These are phyloP conservation scores for Curvularia hawaiiensis DNA, from an alignment of 2,329 filamentous ascomycete species.

Conservation along the genomic window DNA sequence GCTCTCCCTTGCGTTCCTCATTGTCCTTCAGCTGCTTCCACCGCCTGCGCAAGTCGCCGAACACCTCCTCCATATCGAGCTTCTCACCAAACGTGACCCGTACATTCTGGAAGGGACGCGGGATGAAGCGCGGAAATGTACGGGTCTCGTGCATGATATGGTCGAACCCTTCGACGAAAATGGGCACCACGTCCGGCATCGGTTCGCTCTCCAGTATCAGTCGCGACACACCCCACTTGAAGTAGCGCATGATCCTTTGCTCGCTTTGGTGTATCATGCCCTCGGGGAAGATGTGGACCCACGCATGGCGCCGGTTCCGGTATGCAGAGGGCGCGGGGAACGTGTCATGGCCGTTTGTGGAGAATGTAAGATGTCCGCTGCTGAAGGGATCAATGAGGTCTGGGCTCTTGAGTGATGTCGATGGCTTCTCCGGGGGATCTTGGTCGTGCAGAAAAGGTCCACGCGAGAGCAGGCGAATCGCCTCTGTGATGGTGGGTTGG, in stretches of 20 bases:
- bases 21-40: slow-evolving; percentile 72
- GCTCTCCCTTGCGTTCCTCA: slow-evolving; percentile 54
- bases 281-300: slow-evolving; percentile 97
- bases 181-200: slow-evolving; percentile 85
- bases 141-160: slow-evolving; percentile 86
- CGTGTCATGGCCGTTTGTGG: slow-evolving; percentile 68
- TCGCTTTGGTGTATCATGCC: slow-evolving; percentile 90
- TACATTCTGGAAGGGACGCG: slow-evolving; percentile 72
- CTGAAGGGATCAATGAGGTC: slow-evolving; percentile 61
- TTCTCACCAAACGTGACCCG: slow-evolving; percentile 79
- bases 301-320: slow-evolving; percentile 71
- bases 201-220: slow-evolving; percentile 89
- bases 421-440: slow-evolving; percentile 30
- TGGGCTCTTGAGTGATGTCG: slow-evolving; percentile 33
- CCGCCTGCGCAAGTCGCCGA: slow-evolving; percentile 74
- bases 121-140: slow-evolving; percentile 78
- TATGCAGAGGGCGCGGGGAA: slow-evolving; percentile 76
- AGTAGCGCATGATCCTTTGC: slow-evolving; percentile 83
- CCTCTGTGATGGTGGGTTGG: slow-evolving; percentile 86
- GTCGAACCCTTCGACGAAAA: slow-evolving; percentile 93
- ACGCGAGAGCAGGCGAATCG: slow-evolving; percentile 78
- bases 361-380: slow-evolving; percentile 61
- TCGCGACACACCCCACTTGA: slow-evolving; percentile 95
- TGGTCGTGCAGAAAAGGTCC: slow-evolving; percentile 52
- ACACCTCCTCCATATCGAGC: slow-evolving; percentile 73